These are phyloP conservation scores for Phellopilus nigrolimitatus DNA, from an alignment of 1,284 basidiomycete species.

Conservation along the genomic window DNA sequence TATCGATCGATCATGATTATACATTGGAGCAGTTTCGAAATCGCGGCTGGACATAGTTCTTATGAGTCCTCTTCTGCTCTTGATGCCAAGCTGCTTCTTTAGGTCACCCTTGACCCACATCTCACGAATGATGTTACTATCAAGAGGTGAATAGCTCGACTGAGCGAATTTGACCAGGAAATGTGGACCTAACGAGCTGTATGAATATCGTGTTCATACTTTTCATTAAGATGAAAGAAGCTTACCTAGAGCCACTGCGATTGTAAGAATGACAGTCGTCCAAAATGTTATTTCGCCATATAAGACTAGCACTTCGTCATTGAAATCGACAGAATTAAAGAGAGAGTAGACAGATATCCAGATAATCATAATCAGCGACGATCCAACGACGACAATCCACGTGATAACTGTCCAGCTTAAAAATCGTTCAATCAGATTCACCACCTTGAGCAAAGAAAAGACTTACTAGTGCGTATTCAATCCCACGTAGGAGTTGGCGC, in stretches of 20 bases:
- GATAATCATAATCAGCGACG: conserved; percentile 71
- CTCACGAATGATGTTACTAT: conserved; percentile 85
- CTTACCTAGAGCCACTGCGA: conserved; percentile 67
- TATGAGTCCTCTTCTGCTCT: conserved; percentile 42
- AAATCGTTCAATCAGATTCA: conserved; percentile 19
- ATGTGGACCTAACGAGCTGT: conserved; percentile 50
- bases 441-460: background rate
- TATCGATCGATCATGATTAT: conserved; percentile 47
- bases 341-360: conserved; percentile 88
- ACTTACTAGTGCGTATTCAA: conserved; percentile 84
- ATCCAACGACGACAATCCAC: conserved; percentile 75
- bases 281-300: conserved; percentile 82
- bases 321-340: conserved; percentile 65
- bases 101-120: conserved; percentile 84
- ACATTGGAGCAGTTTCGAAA: conserved; percentile 50
- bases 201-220: conserved; percentile 19
- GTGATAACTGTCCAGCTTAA: conserved; percentile 84
- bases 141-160: conserved; percentile 64
- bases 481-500: conserved; percentile 86
- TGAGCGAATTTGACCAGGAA: conserved; percentile 68
- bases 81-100: conserved; percentile 77
- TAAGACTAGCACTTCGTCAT: conserved; percentile 67
- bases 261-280: conserved; percentile 68
- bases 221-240: conserved; percentile 23
- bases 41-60: conserved; percentile 41